Percentiles rank a stretch among this genome's conserved stretches.
These are phyloP conservation scores for Aspergillus sclerotioniger DNA, from an alignment of 495 filamentous ascomycete genomes.

Conservation along the genomic window DNA sequence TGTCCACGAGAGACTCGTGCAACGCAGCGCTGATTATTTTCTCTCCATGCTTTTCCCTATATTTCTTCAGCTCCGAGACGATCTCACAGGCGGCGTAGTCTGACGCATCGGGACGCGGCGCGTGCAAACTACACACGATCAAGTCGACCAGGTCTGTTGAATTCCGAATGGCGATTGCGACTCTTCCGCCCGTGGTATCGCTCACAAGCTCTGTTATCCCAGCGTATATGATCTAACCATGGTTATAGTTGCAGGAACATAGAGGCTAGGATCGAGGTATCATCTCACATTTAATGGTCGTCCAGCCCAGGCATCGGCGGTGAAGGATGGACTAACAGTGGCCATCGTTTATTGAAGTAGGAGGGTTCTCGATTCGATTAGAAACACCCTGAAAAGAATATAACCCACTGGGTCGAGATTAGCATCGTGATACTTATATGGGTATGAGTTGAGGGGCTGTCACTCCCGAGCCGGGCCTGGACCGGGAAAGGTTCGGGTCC, in stretches of 20 bases:
- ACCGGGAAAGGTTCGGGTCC: neutral
- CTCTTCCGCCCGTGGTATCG: neutral
- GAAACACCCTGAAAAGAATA: too few species aligned
- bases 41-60: slow-evolving; percentile 4
- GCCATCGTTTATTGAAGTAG: neutral
- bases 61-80: neutral
- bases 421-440: neutral
- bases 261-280: neutral
- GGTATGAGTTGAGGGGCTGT: neutral
- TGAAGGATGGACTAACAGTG: neutral
- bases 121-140: neutral
- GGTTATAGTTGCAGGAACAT: too few species aligned
- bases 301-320: neutral
- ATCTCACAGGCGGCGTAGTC: neutral
- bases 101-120: neutral
- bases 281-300: neutral
- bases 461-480: neutral
- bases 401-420: too few species aligned
- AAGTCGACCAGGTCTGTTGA: slow-evolving; percentile 9
- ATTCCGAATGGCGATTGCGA: slow-evolving; percentile 12
- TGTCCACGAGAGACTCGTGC: neutral
- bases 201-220: slow-evolving; percentile 7
- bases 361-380: neutral
- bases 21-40: slow-evolving; percentile 8
- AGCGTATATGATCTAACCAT: slow-evolving; percentile 11